Evolutionary conservation across 768 basidiomycete genomes (phyloP), one percentile per base, ranked within the genome.

Genomic region (Artomyces pyxidatus): DNA sequence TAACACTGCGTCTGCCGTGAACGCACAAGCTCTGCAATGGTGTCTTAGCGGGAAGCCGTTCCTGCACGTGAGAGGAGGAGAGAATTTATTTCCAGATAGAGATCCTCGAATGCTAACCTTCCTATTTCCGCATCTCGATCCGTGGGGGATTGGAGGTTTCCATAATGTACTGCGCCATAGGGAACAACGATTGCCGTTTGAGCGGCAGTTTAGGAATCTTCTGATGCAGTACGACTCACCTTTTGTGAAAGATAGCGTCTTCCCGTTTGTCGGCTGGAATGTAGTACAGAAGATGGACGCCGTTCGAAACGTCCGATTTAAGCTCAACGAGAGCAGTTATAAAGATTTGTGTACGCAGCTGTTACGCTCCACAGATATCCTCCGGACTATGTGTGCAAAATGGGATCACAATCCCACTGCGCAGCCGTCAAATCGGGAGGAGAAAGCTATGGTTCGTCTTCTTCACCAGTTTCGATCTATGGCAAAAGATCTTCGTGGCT

Each of bases 121-220:
- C 50, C 63, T 71, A 12, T 73, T 68, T 57, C 71, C 72, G 3
- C 68, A 69, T 0, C 46, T 76, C 1, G 74, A 66, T 58, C 72
- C 72, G 0, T 74, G 66, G 57, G 70, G 74, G 0, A 52, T 67
- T 23, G 71, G 73, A 1, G 72, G 72, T 2, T 68, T 71, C 51
- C 67, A 75, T 48, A 58, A 75, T 51, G 11, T 9, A 1, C 21
- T 30, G 6, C 37, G 68, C 0, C 17, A 2, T 1, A 21, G 17
- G 7, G 7, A 17, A 21, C 26, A 26, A 0, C 8, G 38, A 2
- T 5, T 74, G 0, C 62, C 62, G 3, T 47, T 74, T 37, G 59
- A 67, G 39, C 38, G 48, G 0, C 71, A 75, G 22, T 58, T 65
- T 0, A 61, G 61, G 25, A 65, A 72, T 56, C 44, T 68, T 3